Percentiles rank a stretch among this genome's conserved stretches.
These are phyloP conservation scores for Nepenthes gracilis DNA, from an alignment of 148 eudicot genomes.

Conservation along the genomic window DNA sequence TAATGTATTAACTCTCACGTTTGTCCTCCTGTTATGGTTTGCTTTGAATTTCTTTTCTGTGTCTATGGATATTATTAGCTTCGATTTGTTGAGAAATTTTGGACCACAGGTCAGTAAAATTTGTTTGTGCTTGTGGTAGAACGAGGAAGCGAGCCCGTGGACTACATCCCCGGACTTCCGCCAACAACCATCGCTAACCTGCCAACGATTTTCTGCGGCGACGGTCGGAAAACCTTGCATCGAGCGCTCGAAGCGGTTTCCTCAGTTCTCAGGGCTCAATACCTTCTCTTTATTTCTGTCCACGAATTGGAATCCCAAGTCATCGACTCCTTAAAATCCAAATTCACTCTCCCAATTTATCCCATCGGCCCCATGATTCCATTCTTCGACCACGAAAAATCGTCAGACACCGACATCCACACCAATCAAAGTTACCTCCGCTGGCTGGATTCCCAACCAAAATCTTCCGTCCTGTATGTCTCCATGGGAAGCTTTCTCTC, in stretches of 20 bases:
- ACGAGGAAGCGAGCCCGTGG: conserved; percentile 28
- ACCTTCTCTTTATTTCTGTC: conserved; percentile 29
- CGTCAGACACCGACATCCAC: background rate
- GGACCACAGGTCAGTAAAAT: background rate
- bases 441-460: conserved; percentile 36
- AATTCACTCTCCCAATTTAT: conserved; percentile 27
- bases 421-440: conserved; percentile 16
- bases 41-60: too few species aligned
- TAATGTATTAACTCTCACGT: too few species aligned
- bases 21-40: too few species aligned
- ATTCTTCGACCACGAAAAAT: conserved; percentile 12
- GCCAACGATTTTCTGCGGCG: conserved; percentile 29
- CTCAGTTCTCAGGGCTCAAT: conserved; percentile 24
- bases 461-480: conserved; percentile 33
- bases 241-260: conserved; percentile 14
- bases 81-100: background rate
- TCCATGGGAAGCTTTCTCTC: conserved; percentile 67
- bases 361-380: conserved; percentile 44
- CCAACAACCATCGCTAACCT: conserved; percentile 36
- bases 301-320: conserved; percentile 38
- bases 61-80: too few species aligned
- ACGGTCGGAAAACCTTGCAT: conserved; percentile 11
- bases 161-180: conserved; percentile 57
- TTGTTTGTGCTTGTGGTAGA: conserved; percentile 13
- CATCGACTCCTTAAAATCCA: conserved; percentile 23